Percentiles rank a stretch among this genome's conserved stretches.
Conservation (phyloP, 2,329 filamentous ascomycete genomes). For the Shiraia bambusicola region DNA sequence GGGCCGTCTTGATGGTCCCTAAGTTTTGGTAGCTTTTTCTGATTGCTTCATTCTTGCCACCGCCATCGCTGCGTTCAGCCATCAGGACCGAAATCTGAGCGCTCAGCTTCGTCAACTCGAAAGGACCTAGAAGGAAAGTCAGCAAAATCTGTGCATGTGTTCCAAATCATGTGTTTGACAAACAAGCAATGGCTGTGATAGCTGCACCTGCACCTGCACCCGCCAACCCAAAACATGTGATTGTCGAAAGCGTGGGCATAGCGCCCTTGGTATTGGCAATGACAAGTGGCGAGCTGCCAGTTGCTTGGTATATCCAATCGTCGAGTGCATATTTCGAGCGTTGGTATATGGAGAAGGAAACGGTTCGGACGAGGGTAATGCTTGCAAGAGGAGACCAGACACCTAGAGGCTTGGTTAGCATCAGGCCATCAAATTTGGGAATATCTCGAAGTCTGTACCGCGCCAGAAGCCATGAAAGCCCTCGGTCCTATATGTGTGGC, state of each 20-base stretch:
- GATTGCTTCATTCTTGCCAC: constrained; percentile 39
- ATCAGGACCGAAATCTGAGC: constrained; percentile 81
- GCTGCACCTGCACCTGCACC: constrained; percentile 77
- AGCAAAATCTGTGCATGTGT: constrained; percentile 4
- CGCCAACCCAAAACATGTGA: constrained; percentile 74
- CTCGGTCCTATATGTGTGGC: constrained; percentile 66
- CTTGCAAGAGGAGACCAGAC: constrained; percentile 78
- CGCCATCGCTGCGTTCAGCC: constrained; percentile 59
- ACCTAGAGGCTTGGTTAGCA: constrained; percentile 46
- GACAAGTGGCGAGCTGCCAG: constrained; percentile 69
- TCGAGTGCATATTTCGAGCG: constrained; percentile 73
- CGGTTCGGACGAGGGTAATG: constrained; percentile 73
- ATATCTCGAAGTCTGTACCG: constrained; percentile 46
- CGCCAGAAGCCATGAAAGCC: constrained; percentile 55
- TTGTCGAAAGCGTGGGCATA: constrained; percentile 71
- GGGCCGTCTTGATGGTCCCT: constrained; percentile 73
- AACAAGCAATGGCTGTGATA: constrained; percentile 77
- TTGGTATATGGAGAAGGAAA: constrained; percentile 80
- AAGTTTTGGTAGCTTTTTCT: constrained; percentile 70
- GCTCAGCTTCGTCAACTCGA: constrained; percentile 86
- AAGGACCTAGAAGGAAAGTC: constrained; percentile 59
- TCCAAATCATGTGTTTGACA: constrained; percentile 5
- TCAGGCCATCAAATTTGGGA: constrained; percentile 7
- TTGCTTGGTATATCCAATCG: constrained; percentile 64
- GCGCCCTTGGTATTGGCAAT: constrained; percentile 71